Conservation (phyloP, 2,329 filamentous ascomycete genomes). For the Verticillium dahliae region DNA sequence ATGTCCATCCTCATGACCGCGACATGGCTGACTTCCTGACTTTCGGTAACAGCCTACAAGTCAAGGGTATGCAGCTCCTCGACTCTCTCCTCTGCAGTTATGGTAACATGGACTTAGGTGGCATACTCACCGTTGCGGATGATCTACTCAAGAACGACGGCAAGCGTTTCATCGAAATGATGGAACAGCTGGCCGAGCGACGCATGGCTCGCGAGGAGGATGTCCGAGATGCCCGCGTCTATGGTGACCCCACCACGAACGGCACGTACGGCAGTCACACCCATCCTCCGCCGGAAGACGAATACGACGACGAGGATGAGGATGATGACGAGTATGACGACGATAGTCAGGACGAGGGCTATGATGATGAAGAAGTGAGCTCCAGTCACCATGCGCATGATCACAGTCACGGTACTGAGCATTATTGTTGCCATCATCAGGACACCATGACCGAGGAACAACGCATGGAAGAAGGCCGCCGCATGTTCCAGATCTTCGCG, state of each 20-base stretch:
- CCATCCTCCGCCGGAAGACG: constrained; percentile 71
- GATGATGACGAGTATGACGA: constrained; percentile 47
- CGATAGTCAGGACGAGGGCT: constrained; percentile 49
- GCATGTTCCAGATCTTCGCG: constrained; percentile 99
- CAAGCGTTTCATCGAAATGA: constrained; percentile 99
- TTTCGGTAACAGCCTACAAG: constrained; percentile 94
- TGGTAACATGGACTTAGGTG: constrained; percentile 61
- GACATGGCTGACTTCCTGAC: constrained; percentile 85
- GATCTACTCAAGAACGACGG: constrained; percentile 98
- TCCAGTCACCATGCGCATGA: constrained; percentile 13
- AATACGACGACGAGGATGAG: constrained; percentile 63
- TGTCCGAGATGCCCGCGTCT: constrained; percentile 59
- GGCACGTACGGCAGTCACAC: constrained; percentile 54
- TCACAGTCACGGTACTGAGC: constrained; percentile 28
- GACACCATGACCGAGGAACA: constrained; percentile 97
- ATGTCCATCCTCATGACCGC: constrained; percentile 60
- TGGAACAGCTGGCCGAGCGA: constrained; percentile 97
- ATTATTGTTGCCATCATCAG: constrained; percentile 46
- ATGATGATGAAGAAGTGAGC: constrained; percentile 49
- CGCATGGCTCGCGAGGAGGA: constrained; percentile 96
- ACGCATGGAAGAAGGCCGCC: constrained; percentile 94
- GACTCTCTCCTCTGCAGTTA: constrained; percentile 34
- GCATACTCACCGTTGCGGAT: constrained; percentile 96
- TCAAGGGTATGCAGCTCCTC: constrained; percentile 62
- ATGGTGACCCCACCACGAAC: constrained; percentile 48